These are phyloP conservation scores for Rauvolfia tetraphylla DNA, from an alignment of 257 asterid genomes.

Conservation along the genomic window DNA sequence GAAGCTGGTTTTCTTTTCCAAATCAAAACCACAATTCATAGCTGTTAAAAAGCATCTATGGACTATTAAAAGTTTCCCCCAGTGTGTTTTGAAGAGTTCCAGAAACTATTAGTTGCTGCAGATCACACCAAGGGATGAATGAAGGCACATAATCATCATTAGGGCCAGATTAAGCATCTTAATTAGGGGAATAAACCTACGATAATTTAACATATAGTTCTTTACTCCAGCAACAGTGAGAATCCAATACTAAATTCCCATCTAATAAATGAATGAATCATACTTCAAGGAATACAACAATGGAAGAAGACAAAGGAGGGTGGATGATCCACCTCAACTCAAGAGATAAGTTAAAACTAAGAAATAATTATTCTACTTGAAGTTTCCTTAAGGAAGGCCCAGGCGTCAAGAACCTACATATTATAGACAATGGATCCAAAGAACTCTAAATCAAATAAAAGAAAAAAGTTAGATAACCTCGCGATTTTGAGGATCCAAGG, in stretches of 20 bases:
- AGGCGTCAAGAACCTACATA: background rate
- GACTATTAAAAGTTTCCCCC: background rate
- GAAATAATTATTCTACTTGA: background rate
- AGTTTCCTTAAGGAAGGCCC: background rate
- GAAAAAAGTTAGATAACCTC: conserved; percentile 42
- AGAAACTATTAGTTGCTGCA: background rate
- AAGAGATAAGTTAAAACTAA: too few relatives aligned
- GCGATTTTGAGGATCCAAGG: conserved; percentile 66
- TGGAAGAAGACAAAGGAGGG: too few relatives aligned
- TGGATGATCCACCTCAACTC: too few relatives aligned
- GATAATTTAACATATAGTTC: background rate
- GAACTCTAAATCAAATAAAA: background rate
- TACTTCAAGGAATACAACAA: background rate
- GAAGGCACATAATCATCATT: background rate
- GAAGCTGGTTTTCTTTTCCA: background rate
- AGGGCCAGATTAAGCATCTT: background rate
- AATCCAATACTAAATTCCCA: background rate
- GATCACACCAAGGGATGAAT: too few relatives aligned
- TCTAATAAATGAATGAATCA: background rate
- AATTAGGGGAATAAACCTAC: background rate
- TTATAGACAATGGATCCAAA: background rate
- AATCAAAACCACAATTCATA: too few relatives aligned
- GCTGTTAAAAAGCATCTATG: too few relatives aligned
- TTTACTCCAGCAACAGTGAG: background rate
- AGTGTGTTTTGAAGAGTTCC: background rate